Base-by-base conservation (phyloP, 169 alveolate species). In the Plasmodium vivax region DNA sequence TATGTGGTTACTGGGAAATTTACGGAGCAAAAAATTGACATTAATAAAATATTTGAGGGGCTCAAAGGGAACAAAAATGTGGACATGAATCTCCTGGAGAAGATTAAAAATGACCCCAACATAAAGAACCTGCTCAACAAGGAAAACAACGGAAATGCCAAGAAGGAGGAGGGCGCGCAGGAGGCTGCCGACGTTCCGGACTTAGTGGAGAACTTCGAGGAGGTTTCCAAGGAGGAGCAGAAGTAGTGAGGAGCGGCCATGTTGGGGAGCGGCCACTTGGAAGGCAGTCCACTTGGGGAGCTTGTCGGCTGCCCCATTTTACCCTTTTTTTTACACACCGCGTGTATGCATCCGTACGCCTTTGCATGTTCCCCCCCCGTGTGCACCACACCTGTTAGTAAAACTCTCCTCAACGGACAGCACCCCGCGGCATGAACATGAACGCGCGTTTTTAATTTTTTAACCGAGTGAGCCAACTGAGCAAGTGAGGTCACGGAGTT, bases 1-100 rank as follows among this genome's bases (percentile, higher is more conserved):
- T 98, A 97, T 95, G 98, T 98, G 82, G 96, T 98, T 51, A 95
- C 99, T 27, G 99, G 99, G 34, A 96, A 95, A 81, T 97, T 96
- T 43, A 99, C 98, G 92, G 99, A 98, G 83, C 98, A 98, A 84
- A 97, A 96, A 80, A 97, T 97, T 32, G 96, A 96, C 54, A 95
- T 97, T 32, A 98, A 98, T 14, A 96, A 96, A 27, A 92, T 96
- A 8, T 62, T 97, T 27, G 96, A 97, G 73, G 98, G 96, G 54
- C 95, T 96, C 14, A 93, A 96, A 36, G 98, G 97, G 54, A 96
- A 96, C 38, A 79, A 79, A 77, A 96, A 96, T 27, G 82, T 97
- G 32, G 98, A 97, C 92, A 74, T 95, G 77, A 92, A 94, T 30
- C 95, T 93, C 41, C 92, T 95, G 56, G 84, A 96, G 30, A 92